phyloP scores from a whole-genome alignment of 2,329 filamentous ascomycete genomes.

The Byssothecium circinans region DNA sequence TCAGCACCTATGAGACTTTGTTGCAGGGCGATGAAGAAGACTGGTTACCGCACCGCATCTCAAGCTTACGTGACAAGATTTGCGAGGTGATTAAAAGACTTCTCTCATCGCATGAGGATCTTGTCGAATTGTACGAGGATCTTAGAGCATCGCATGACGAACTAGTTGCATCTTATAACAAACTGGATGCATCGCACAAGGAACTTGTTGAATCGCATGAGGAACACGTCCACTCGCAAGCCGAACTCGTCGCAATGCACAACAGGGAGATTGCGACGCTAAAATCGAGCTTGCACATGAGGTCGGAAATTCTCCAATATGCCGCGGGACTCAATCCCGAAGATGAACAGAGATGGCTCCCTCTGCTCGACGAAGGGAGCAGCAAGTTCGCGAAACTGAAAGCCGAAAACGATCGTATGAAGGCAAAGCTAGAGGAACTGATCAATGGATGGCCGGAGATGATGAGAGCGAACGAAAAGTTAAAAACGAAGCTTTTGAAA shows the following conservation, averaged over 20 bases:
- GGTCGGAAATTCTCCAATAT: neutral
- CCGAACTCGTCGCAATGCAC: neutral
- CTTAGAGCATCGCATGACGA: too few relatives aligned
- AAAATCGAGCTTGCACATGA: neutral
- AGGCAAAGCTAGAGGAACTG: neutral
- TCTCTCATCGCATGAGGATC: too few relatives aligned
- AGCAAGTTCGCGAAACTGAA: neutral
- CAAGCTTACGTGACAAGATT: too few relatives aligned
- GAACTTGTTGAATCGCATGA: too few relatives aligned
- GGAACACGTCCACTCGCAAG: neutral
- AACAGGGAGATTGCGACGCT: neutral
- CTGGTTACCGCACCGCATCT: too few relatives aligned
- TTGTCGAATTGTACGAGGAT: too few relatives aligned
- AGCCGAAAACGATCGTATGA: neutral
- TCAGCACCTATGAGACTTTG: neutral
- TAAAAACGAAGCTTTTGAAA: neutral
- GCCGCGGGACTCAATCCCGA: neutral
- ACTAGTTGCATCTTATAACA: too few relatives aligned
- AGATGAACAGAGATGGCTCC: neutral
- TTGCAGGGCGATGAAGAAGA: neutral
- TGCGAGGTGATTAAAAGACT: too few relatives aligned
- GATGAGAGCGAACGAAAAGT: neutral
- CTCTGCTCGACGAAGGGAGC: neutral
- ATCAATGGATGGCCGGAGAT: neutral
- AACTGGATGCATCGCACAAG: too few relatives aligned